These are phyloP conservation scores for Rosa persica DNA, from an alignment of 306 rosid species.

Conservation along the genomic window DNA sequence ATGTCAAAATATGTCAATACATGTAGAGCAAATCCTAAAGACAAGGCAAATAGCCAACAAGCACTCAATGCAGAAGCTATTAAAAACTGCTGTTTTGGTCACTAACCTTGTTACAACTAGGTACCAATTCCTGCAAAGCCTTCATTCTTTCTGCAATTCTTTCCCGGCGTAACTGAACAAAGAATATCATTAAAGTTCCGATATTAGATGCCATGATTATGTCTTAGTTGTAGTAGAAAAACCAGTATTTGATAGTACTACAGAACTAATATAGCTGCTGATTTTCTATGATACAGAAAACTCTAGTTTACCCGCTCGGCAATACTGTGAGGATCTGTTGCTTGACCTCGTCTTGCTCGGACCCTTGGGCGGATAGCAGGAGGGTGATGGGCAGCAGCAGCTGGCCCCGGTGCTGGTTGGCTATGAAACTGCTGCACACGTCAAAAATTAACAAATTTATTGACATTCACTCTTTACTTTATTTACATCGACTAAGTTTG, in stretches of 20 bases:
- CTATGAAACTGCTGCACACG: conserved; percentile 49
- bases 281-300: background rate
- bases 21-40: background rate
- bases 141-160: conserved; percentile 99
- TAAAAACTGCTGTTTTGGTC: conserved; percentile 3
- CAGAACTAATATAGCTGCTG: background rate
- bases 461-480: background rate
- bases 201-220: background rate
- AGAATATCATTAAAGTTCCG: conserved; percentile 4
- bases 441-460: conserved; percentile 15
- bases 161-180: conserved; percentile 84
- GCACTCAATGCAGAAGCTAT: background rate
- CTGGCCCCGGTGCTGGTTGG: conserved; percentile 42
- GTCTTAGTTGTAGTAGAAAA: background rate
- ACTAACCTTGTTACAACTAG: conserved; percentile 84
- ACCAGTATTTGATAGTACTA: background rate
- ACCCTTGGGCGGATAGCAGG: conserved; percentile 81
- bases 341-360: conserved; percentile 98
- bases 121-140: conserved; percentile 97
- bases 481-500: background rate
- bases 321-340: conserved; percentile 97
- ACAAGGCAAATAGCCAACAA: background rate
- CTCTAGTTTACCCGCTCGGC: conserved; percentile 73
- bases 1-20: conserved; percentile 16
- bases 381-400: conserved; percentile 47